Evolutionary conservation across 2,329 filamentous ascomycete species (phyloP), one percentile per base, ranked within the genome.

Genomic region (Penicillium sp.): DNA sequence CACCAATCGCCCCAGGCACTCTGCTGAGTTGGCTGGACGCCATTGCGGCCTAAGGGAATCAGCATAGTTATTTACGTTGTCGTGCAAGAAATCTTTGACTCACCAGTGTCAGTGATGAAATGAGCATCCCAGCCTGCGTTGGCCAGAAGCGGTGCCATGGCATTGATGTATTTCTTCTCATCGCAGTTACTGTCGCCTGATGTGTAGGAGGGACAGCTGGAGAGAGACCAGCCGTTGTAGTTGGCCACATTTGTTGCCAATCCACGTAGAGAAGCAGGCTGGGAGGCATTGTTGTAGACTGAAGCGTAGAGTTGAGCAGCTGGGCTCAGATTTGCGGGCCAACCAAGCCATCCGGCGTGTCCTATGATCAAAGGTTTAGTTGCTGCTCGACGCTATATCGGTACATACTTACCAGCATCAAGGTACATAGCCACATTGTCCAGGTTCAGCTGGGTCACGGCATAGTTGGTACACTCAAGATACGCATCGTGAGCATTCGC

Each of bases 1-100:
- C 85, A 88, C 85, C 86, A 88, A 66, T 88, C 78, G 34, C 84
- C 85, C 83, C 84, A 86, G 23, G 68, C 68, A 50, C 74, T 69
- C 65, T 83, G 81, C 3, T 70, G 65, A 17, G 80, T 84, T 30
- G 81, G 80, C 68, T 87, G 84, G 46, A 83, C 83, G 17, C 83
- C 85, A 47, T 81, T 85, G 59, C 87, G 84, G 62, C 71, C 80
- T 80, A 49, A 3, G 4, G 2, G 12, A 12, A 32, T 54, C 49
- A 54, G 43, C 17, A 23, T 15, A 10, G 4, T 3, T 0, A 17
- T 21, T 12, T n/a, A 2, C 0, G n/a, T 18, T 34, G n/a, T 12
- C 23, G 4, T 20, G 1, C 7, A 24, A 10, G 1, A 2, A 2
- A 1, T 6, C 1, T 7, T 17, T 18, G 1, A 65, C 70, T 64